Conservation (phyloP, 1,284 basidiomycete species). For the Rhodotorula sp. region DNA sequence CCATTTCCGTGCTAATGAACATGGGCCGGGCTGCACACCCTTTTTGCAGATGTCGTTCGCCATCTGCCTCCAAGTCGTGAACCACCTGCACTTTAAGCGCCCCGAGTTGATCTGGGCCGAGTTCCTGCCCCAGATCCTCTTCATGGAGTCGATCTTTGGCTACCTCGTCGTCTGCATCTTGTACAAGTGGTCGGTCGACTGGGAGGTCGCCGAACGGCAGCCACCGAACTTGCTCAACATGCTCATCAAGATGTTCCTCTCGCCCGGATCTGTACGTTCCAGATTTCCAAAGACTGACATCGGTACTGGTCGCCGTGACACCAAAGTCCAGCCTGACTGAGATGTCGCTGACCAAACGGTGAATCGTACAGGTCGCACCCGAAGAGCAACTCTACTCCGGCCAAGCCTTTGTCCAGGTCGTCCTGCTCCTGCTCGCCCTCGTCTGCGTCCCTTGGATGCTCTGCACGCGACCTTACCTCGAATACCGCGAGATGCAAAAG, state of each 20-base stretch:
- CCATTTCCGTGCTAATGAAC: neutral
- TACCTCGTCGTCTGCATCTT: slow-evolving; percentile 93
- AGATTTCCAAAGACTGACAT: too few relatives aligned
- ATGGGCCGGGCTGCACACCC: neutral
- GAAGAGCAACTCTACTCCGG: slow-evolving; percentile 77
- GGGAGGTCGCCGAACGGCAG: slow-evolving; percentile 65
- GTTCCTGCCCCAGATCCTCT: slow-evolving; percentile 95
- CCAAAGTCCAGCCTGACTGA: too few relatives aligned
- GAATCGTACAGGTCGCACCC: slow-evolving; percentile 59
- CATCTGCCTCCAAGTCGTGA: slow-evolving; percentile 90
- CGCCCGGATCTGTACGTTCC: slow-evolving; percentile 63
- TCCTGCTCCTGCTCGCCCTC: slow-evolving; percentile 75
- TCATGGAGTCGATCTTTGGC: slow-evolving; percentile 95
- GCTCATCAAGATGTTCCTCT: slow-evolving; percentile 92
- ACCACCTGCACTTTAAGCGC: slow-evolving; percentile 90
- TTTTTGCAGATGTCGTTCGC: slow-evolving; percentile 88
- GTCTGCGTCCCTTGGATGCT: slow-evolving; percentile 97
- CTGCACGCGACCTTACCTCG: slow-evolving; percentile 86
- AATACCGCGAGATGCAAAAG: slow-evolving; percentile 86
- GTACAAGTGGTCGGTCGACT: slow-evolving; percentile 96
- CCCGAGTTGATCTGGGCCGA: slow-evolving; percentile 83
- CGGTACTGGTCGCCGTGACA: too few relatives aligned
- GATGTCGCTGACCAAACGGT: too few relatives aligned
- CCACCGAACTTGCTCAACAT: slow-evolving; percentile 93
- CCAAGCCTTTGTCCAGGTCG: slow-evolving; percentile 79